Evolutionary conservation across 208 protist genomes (phyloP), one percentile per base, ranked within the genome.

Genomic region (Porcisia hertigi): DNA sequence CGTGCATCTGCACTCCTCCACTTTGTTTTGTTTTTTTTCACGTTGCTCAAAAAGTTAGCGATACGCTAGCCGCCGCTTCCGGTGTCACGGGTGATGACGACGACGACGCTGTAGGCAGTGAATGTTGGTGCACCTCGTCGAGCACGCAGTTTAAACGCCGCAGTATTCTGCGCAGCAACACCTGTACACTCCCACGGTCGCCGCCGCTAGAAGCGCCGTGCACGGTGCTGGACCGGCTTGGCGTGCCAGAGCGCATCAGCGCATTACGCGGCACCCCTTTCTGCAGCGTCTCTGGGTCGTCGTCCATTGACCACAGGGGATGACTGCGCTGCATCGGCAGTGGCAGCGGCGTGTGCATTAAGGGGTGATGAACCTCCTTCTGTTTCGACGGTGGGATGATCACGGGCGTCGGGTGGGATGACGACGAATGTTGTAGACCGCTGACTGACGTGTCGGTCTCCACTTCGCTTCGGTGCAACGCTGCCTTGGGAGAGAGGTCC

Each of bases 131-230:
- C 25, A 82, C 57, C 66, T 82, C 65, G 16, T 82, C 72, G 9
- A 82, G 63, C 6, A 82, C 58, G 58, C 41, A 62, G 14, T 74
- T 74, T n/a, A 82, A 65, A 8, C 67, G 78, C 52, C 57, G 30
- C 67, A 82, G 65, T 58, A 74, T 63, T 53, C 73, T 82, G 20
- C 52, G 78, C 53, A 82, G 66, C 53, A 82, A 66, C 49, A 43
- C 78, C 78, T 74, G 72, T 20, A 82, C 66, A 20, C 9, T 25
- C 25, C 11, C 43, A 20, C 54, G 55, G 2, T 39, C 54, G 18
- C 30, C 59, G n/a, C 65, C 20, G 36, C 57, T 55, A 30, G 20
- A 41, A 3, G 60, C 36, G 12, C 59, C 4, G 36, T n/a, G 23
- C 18, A 5, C 11, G 5, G 23, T 3, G n/a, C 39, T 55, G 8